Conservation (phyloP, 2,329 filamentous ascomycete genomes). For the Talaromyces sp. region DNA sequence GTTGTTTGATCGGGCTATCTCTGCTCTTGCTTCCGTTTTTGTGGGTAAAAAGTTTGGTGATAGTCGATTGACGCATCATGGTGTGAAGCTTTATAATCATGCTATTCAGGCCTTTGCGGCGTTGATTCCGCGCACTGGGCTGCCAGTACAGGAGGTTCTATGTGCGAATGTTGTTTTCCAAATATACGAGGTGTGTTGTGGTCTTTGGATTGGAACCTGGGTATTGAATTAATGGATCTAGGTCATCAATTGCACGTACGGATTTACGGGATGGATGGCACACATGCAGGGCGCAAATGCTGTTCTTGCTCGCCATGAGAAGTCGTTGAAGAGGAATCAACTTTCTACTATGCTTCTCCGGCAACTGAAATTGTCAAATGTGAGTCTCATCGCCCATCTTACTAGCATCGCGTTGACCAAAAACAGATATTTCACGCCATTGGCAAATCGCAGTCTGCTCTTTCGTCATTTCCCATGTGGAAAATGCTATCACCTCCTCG, state of each 20-base stretch:
- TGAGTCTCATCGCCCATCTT: too few relatives aligned
- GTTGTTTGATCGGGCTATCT: conserved; percentile 16
- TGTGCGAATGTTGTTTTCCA: conserved; percentile 20
- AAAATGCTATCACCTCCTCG: conserved; percentile 6
- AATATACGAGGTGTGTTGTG: conserved; percentile 15
- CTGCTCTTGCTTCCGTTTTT: conserved; percentile 20
- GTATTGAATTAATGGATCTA: conserved; percentile 3
- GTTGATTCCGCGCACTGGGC: conserved; percentile 7
- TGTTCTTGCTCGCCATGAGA: conserved; percentile 14
- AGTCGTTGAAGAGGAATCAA: conserved; percentile 9
- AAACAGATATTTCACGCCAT: conserved; percentile 18
- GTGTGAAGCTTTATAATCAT: conserved; percentile 15
- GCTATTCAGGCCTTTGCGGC: conserved; percentile 16
- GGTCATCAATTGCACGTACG: conserved; percentile 18
- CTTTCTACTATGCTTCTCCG: conserved; percentile 14
- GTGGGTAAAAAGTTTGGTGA: conserved; percentile 18
- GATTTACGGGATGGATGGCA: conserved; percentile 19
- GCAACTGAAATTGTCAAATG: conserved; percentile 18
- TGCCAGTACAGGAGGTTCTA: conserved; percentile 18
- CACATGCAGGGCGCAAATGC: conserved; percentile 23
- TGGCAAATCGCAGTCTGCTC: conserved; percentile 15
- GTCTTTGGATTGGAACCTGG: background rate
- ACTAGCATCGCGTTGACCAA: too few relatives aligned
- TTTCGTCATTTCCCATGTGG: conserved; percentile 16
- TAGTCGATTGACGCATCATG: conserved; percentile 12